Base-by-base conservation (phyloP, 805 yeast species). In the Candida sonorensis region DNA sequence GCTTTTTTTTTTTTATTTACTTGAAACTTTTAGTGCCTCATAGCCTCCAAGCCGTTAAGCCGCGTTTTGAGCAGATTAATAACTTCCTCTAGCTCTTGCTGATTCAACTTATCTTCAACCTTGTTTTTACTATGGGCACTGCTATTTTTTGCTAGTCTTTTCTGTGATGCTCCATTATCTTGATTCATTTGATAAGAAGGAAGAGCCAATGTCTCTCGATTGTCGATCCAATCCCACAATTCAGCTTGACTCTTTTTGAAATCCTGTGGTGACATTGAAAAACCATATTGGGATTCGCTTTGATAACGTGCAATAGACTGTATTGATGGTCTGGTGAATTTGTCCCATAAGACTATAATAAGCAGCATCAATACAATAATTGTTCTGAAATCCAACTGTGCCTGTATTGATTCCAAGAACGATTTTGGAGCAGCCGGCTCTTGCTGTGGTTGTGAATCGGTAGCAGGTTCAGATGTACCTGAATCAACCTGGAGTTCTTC, bases 191-290 rank as follows among this genome's bases (percentile, higher is more conserved):
- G n/a, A n/a, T n/a, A n/a, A n/a, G n/a, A n/a, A n/a, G n/a, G n/a
- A n/a, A n/a, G 6, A 7, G 20, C 9, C 9, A 9, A 35, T 63
- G 59, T 29, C 66, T 37, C 3, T 53, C n/a, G n/a, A n/a, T n/a
- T 53, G 19, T 60, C 58, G 33, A 83, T 64, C 94, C 94, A 83
- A 28, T 73, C 67, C 92, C 92, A 83, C 27, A 83, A 49, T 16
- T 68, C 67, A 12, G 67, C 62, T 53, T 83, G n/a, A n/a, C n/a
- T n/a, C n/a, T n/a, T n/a, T n/a, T n/a, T n/a, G n/a, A n/a, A n/a
- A n/a, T n/a, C n/a, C n/a, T n/a, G n/a, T n/a, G n/a, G n/a, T n/a
- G n/a, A n/a, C n/a, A n/a, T n/a, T n/a, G n/a, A n/a, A n/a, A n/a
- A n/a, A n/a, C n/a, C n/a, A 12, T 28, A 16, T 29, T 8, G 10